Evolutionary conservation across 2,329 filamentous ascomycete genomes (phyloP).

Genomic region (Chlorencoelia australis): DNA sequence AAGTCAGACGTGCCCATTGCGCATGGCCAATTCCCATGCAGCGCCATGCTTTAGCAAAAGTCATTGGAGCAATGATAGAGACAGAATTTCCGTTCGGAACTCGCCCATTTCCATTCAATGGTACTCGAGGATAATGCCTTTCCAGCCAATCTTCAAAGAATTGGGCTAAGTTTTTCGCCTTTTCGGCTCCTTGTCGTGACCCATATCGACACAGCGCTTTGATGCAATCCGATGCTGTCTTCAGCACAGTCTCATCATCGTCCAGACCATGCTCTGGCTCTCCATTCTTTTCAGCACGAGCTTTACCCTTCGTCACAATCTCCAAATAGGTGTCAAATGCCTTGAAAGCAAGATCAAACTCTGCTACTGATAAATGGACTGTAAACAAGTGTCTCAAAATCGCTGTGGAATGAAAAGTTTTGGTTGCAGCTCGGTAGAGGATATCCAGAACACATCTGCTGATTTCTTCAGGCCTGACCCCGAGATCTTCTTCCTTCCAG

Average conservation of each 20-base stretch:
- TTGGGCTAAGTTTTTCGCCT: slow-evolving; percentile 59
- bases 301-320: slow-evolving; percentile 76
- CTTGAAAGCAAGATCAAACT: slow-evolving; percentile 85
- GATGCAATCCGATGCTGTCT: slow-evolving; percentile 72
- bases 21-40: slow-evolving; percentile 79
- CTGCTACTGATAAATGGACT: slow-evolving; percentile 76
- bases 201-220: slow-evolving; percentile 76
- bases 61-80: slow-evolving; percentile 42
- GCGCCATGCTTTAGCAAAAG: slow-evolving; percentile 65
- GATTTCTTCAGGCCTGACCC: slow-evolving; percentile 63
- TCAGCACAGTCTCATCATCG: slow-evolving; percentile 63
- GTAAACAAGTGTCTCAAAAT: slow-evolving; percentile 80
- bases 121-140: slow-evolving; percentile 35
- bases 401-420: slow-evolving; percentile 89
- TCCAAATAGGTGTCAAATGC: slow-evolving; percentile 88
- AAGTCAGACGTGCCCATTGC: slow-evolving; percentile 77
- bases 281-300: slow-evolving; percentile 69
- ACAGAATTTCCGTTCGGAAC: slow-evolving; percentile 13
- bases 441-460: slow-evolving; percentile 74
- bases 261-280: slow-evolving; percentile 64
- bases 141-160: slow-evolving; percentile 69
- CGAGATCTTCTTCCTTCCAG: slow-evolving; percentile 75
- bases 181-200: slow-evolving; percentile 63
- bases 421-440: slow-evolving; percentile 81
- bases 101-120: slow-evolving; percentile 11